phyloP scores from a whole-genome alignment of 2,329 filamentous ascomycete species.

The Phialemonium atrogriseum region DNA sequence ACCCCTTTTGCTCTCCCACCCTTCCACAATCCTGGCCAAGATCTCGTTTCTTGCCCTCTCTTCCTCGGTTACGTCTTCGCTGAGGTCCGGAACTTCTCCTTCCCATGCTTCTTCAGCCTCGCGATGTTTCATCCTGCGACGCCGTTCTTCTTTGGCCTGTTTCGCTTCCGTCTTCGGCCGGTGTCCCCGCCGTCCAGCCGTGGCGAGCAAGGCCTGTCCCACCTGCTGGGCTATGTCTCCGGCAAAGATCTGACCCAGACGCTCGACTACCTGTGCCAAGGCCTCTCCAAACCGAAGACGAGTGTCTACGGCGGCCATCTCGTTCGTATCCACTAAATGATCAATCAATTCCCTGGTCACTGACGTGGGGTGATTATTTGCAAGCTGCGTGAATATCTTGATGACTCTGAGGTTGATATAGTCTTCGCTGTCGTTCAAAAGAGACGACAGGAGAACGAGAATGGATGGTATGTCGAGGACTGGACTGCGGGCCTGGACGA shows the following conservation, averaged over 20 bases:
- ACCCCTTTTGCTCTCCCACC: slow-evolving; percentile 59
- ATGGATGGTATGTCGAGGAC: slow-evolving; percentile 59
- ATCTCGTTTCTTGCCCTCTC: slow-evolving; percentile 39
- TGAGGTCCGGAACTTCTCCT: slow-evolving; percentile 40
- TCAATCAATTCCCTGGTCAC: slow-evolving; percentile 56
- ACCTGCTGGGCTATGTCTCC: slow-evolving; percentile 44
- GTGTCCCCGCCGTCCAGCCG: slow-evolving; percentile 55
- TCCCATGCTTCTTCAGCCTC: slow-evolving; percentile 47
- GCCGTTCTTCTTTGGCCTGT: slow-evolving; percentile 42
- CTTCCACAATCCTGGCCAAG: slow-evolving; percentile 51
- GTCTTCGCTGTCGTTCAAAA: slow-evolving; percentile 59
- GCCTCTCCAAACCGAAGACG: slow-evolving; percentile 63
- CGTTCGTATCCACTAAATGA: slow-evolving; percentile 56
- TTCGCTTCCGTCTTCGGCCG: slow-evolving; percentile 50
- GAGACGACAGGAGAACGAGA: slow-evolving; percentile 53
- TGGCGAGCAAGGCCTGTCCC: slow-evolving; percentile 50
- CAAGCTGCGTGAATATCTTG: slow-evolving; percentile 54
- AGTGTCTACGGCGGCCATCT: slow-evolving; percentile 51
- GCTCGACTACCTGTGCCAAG: slow-evolving; percentile 55
- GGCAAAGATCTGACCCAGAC: slow-evolving; percentile 45
- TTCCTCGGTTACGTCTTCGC: slow-evolving; percentile 35
- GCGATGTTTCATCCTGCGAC: slow-evolving; percentile 37
- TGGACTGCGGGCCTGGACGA: slow-evolving; percentile 47
- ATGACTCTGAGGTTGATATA: slow-evolving; percentile 65
- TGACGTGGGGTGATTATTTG: slow-evolving; percentile 52